Percentiles rank a stretch among this genome's conserved stretches.
Evolutionary conservation across 768 basidiomycete genomes (phyloP).

Genomic region (Mycena filopes): DNA sequence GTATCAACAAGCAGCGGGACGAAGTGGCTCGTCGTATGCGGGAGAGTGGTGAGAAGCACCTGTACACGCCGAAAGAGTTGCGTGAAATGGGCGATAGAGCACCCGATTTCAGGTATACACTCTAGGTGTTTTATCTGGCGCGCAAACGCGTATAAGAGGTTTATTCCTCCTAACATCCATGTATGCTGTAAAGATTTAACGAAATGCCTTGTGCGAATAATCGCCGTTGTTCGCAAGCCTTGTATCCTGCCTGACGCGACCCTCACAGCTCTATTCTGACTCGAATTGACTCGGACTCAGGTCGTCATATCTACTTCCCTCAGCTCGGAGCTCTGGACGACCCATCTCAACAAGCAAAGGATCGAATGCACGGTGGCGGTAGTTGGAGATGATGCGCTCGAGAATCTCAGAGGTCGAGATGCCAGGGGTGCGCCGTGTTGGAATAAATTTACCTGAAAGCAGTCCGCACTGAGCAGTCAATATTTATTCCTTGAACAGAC

Average conservation of each 20-base stretch:
- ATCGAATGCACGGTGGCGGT: constrained; percentile 88
- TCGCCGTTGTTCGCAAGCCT: too few species aligned
- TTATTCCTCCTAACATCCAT: too few species aligned
- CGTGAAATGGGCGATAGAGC: too few species aligned
- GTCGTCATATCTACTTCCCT: constrained; percentile 65
- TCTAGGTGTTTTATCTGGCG: too few species aligned
- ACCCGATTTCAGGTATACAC: too few species aligned
- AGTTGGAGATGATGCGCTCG: constrained; percentile 90
- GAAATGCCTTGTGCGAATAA: too few species aligned
- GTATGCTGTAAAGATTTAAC: too few species aligned
- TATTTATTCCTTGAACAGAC: not conserved
- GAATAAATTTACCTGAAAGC: constrained; percentile 86
- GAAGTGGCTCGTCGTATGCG: constrained; percentile 39
- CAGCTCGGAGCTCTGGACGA: constrained; percentile 72
- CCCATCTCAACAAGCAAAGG: constrained; percentile 92
- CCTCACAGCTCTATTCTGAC: too few species aligned
- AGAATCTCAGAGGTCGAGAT: constrained; percentile 94
- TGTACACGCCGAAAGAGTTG: constrained; percentile 47
- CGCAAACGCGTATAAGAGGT: too few species aligned
- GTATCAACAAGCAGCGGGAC: constrained; percentile 68
- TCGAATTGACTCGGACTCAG: constrained; percentile 22
- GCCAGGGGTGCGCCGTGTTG: constrained; percentile 93
- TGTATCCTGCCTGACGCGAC: too few species aligned
- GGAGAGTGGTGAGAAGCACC: constrained; percentile 45
- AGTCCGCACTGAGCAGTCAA: too few species aligned